Percentiles rank a stretch among this genome's conserved stretches.
Evolutionary conservation across 2,329 filamentous ascomycete genomes (phyloP).

Genomic region (Rhexocercosporidium sp.): DNA sequence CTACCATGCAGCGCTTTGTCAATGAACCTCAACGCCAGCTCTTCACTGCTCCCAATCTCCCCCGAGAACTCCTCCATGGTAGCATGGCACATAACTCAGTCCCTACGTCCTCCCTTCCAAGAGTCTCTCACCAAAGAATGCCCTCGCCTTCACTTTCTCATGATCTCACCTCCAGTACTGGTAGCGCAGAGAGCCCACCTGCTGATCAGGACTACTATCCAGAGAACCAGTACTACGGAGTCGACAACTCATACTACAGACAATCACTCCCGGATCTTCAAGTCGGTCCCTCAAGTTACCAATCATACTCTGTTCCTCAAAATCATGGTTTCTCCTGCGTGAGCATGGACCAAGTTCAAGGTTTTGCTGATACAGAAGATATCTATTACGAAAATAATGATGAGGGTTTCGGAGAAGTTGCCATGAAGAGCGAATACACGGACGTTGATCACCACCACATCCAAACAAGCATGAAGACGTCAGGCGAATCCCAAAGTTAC

Average conservation of each 20-base stretch:
- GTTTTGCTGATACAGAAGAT: conserved; percentile 34
- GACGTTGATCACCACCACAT: conserved; percentile 16
- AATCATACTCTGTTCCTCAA: conserved; percentile 13
- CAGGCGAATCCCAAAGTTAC: neutral
- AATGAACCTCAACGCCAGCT: conserved; percentile 25
- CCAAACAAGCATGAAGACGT: conserved; percentile 4
- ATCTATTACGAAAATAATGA: conserved; percentile 25
- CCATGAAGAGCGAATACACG: conserved; percentile 25
- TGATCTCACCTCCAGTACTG: conserved; percentile 27
- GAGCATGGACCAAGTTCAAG: conserved; percentile 39
- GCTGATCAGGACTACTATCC: conserved; percentile 29
- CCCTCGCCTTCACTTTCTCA: conserved; percentile 37
- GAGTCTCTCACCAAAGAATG: conserved; percentile 22
- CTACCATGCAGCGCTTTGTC: conserved; percentile 32
- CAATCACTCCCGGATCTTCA: neutral
- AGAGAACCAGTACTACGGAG: conserved; percentile 28
- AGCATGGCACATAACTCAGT: neutral
- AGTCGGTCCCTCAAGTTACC: neutral
- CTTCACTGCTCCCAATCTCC: conserved; percentile 21
- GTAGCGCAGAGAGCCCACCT: conserved; percentile 31
- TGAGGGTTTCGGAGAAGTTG: conserved; percentile 29
- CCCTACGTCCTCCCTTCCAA: conserved; percentile 29
- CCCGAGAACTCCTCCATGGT: neutral
- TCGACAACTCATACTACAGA: conserved; percentile 6
- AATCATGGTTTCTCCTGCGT: conserved; percentile 23